phyloP scores from a whole-genome alignment of 257 asterid genomes.

The Petrea volubilis region DNA sequence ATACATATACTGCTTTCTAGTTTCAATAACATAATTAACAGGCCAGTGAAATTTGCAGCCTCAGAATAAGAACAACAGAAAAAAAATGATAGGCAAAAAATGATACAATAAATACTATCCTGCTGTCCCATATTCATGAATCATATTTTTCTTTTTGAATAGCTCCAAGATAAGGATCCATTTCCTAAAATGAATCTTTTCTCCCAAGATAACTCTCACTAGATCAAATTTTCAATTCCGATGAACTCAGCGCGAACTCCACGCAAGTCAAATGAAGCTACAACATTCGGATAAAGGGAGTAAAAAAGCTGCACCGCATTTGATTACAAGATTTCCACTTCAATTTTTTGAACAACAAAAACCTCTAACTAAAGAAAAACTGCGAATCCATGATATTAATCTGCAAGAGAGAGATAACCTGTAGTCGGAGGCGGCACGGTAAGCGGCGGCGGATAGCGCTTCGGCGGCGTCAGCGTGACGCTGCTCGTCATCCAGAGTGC shows the following conservation, averaged over 20 bases:
- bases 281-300: not conserved
- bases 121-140: not conserved
- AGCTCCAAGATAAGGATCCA: not conserved
- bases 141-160: not conserved
- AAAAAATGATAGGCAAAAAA: not conserved
- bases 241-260: not conserved
- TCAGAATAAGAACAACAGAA: not conserved
- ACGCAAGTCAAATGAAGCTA: not conserved
- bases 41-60: not conserved
- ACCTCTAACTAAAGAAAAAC: not conserved
- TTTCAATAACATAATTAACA: not conserved
- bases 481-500: conserved; percentile 98
- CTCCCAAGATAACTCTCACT: not conserved
- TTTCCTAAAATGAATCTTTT: not conserved
- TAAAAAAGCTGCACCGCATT: not conserved
- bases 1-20: not conserved
- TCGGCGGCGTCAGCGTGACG: conserved; percentile 98
- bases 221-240: not conserved
- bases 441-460: conserved; percentile 71
- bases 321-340: conserved; percentile 4
- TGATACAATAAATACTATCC: not conserved
- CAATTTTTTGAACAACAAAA: not conserved
- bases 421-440: conserved; percentile 88
- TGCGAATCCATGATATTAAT: conserved; percentile 4
- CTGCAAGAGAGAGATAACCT: conserved; percentile 40